Conservation (phyloP, 108 stramenopile genomes). For the Fragilaria radians region DNA sequence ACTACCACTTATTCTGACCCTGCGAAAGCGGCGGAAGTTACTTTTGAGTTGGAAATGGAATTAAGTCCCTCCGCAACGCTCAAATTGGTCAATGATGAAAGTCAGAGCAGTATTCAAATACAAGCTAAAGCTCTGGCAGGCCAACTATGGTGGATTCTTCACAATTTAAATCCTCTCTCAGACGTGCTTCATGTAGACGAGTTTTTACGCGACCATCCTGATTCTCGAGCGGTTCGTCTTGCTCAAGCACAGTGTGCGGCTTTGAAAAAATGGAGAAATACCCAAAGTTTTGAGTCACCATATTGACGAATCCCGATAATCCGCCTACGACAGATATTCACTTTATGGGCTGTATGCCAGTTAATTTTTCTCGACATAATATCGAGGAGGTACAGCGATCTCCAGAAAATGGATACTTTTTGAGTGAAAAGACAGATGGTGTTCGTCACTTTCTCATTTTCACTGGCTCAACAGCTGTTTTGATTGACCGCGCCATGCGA, state of each 20-base stretch:
- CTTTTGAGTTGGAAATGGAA: slow-evolving; percentile 84
- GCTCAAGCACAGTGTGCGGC: slow-evolving; percentile 75
- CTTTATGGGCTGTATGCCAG: slow-evolving; percentile 94
- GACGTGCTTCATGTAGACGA: slow-evolving; percentile 78
- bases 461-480: slow-evolving; percentile 77
- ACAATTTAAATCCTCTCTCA: slow-evolving; percentile 68
- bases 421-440: slow-evolving; percentile 97
- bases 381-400: slow-evolving; percentile 82
- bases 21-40: slow-evolving; percentile 26
- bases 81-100: slow-evolving; percentile 50
- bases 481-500: slow-evolving; percentile 88
- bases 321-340: slow-evolving; percentile 39
- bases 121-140: slow-evolving; percentile 45
- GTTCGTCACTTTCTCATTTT: slow-evolving; percentile 91
- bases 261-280: slow-evolving; percentile 54
- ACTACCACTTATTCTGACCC: slow-evolving; percentile 36
- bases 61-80: slow-evolving; percentile 39
- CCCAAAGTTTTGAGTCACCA: no score
- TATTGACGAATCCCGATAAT: slow-evolving; percentile 25
- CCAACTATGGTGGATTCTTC: slow-evolving; percentile 75
- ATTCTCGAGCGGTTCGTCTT: slow-evolving; percentile 43
- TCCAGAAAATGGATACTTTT: slow-evolving; percentile 68
- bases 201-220: slow-evolving; percentile 54
- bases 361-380: slow-evolving; percentile 91
- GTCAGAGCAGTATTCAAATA: slow-evolving; percentile 31